These are phyloP conservation scores for Teratosphaeria destructans DNA, from an alignment of 2,329 filamentous ascomycete genomes.

Conservation along the genomic window DNA sequence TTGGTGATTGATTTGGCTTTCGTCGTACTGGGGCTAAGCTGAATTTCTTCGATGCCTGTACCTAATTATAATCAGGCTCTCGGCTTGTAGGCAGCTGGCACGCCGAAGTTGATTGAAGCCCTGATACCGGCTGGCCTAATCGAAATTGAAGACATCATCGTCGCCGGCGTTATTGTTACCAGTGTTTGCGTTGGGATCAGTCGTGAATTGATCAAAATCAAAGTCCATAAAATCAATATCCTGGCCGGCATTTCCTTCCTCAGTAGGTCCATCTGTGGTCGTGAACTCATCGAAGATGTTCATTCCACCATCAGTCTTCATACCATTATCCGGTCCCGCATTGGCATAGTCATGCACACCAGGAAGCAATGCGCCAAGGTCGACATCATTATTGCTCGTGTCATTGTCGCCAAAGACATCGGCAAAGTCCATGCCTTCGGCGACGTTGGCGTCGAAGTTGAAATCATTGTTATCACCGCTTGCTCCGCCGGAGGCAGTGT, in stretches of 20 bases:
- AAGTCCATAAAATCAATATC: background rate
- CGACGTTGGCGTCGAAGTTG: constrained; percentile 21
- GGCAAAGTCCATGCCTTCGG: constrained; percentile 8
- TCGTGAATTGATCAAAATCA: background rate
- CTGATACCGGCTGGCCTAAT: background rate
- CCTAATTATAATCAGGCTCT: background rate
- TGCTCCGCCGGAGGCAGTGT: constrained; percentile 5
- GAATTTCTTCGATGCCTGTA: background rate
- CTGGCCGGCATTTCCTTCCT: background rate
- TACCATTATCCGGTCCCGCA: constrained; percentile 6
- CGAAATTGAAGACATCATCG: background rate
- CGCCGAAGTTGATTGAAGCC: background rate
- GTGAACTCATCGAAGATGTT: background rate
- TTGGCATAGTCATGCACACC: constrained; percentile 34
- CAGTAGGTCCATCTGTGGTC: constrained; percentile 6
- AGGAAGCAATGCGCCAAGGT: constrained; percentile 29
- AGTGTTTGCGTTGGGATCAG: background rate
- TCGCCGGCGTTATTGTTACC: background rate
- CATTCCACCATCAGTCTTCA: background rate
- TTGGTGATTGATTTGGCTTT: background rate
- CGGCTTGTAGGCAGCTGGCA: background rate
- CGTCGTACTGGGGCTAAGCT: background rate
- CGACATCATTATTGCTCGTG: constrained; percentile 14
- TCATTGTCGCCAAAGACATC: constrained; percentile 8
- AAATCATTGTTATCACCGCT: constrained; percentile 12